Evolutionary conservation across 345 rosid species (phyloP), one percentile per base, ranked within the genome.

Genomic region (Firmiana major): DNA sequence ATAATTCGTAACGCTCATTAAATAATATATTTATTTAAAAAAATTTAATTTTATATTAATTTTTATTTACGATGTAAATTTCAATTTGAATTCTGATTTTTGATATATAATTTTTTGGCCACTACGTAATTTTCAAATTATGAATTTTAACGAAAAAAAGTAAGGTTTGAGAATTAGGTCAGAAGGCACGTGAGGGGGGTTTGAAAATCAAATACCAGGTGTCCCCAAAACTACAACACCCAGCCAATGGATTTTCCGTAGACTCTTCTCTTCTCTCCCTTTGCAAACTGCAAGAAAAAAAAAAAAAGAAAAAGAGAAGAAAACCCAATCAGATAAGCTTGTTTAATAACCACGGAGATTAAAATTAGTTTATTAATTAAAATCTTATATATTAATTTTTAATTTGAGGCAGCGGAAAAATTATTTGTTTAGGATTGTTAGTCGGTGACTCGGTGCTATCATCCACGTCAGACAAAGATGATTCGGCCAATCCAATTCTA

Each of bases 401-500:
- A 46, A 1, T 46, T 46, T 46, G 4, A 46, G 15, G 51, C 3
- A 0, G 13, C 3, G 7, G 5, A 10, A 3, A 19, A 34, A 40
- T 42, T 17, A 48, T 34, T 19, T 64, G 8, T 11, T 74, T 38
- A 31, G 34, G 3, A 31, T 75, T 77, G 79, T 1, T 31, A 2
- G 34, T 31, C 34, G 34, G 34, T 31, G 34, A 31, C 34, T 68
- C 79, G 74, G 75, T 77, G 74, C 64, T 24, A 5, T 55, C 9
- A 10, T 16, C 79, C 79, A 77, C 79, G 75, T 77, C 13, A 42
- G 67, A 66, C 42, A 15, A 21, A 19, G 40, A 34, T 51, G 22
- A 64, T 24, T 15, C 62, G 5, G 54, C 57, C 73, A 68, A 77
- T 77, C 57, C 66, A n/a, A n/a, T 67, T 68, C 65, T 76, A 6